Conservation (phyloP, 2,329 filamentous ascomycete genomes). For the Claviceps citrina region DNA sequence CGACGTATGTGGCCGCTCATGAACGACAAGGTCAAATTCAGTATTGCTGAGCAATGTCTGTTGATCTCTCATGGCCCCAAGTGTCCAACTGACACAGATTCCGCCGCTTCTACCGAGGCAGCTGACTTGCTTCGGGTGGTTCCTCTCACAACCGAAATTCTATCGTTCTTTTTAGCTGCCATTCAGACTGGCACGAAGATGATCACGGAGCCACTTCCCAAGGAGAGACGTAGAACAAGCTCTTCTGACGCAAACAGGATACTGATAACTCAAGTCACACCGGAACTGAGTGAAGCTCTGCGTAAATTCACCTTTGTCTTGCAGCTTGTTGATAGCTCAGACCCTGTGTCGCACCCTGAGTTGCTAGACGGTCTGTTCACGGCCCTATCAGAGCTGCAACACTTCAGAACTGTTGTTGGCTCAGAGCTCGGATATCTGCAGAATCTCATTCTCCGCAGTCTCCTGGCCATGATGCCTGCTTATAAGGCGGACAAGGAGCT, state of each 20-base stretch:
- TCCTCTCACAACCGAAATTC: conserved; percentile 55
- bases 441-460: conserved; percentile 64
- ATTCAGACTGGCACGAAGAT: conserved; percentile 61
- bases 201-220: conserved; percentile 54
- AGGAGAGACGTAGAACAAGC: conserved; percentile 68
- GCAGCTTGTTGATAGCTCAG: conserved; percentile 71
- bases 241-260: conserved; percentile 49
- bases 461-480: conserved; percentile 70
- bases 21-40: conserved; percentile 45
- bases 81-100: conserved; percentile 17
- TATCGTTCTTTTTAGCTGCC: conserved; percentile 57
- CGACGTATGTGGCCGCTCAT: conserved; percentile 57
- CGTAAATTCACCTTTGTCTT: conserved; percentile 73
- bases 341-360: conserved; percentile 58
- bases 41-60: conserved; percentile 47
- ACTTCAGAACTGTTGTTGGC: conserved; percentile 63
- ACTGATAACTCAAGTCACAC: conserved; percentile 44
- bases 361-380: conserved; percentile 70
- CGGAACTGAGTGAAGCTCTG: conserved; percentile 51
- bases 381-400: conserved; percentile 72
- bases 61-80: conserved; percentile 37
- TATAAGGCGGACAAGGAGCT: conserved; percentile 47
- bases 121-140: conserved; percentile 59
- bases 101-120: conserved; percentile 39
- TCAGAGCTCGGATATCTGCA: conserved; percentile 86